Base-by-base conservation (phyloP, 2,329 filamentous ascomycete species). In the Sclerotinia trifoliorum region DNA sequence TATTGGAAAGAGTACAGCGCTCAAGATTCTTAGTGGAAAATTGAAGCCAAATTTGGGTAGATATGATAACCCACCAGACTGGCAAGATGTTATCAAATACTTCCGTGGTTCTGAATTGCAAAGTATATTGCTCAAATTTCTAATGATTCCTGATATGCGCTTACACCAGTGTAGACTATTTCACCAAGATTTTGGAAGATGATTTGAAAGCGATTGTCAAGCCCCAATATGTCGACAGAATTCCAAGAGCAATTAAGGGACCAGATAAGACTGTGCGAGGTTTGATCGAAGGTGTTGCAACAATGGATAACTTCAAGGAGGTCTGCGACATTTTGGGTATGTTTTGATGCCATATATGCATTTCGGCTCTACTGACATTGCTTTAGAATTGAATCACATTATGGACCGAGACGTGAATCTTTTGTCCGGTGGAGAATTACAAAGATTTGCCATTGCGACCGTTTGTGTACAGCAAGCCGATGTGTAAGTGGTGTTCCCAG, bases 1-100 rank as follows among this genome's bases (percentile, higher is more conserved):
- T 93, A 99, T 98, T 77, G 95, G 95, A 81, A 99, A 99, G 88
- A 97, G 93, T 83, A 99, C 95, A n/a, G 96, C 95, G 11, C 84
- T 99, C 80, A 99, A 99, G 85, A 97, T 99, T 80, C 88, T 99
- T 77, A 96, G 93, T 77, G 95, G 95, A 78, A 99, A 98, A 83
- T 86, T 99, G 77, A 99, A 99, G 88, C 95, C 95, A 70, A 99
- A 99, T 80, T 81, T 99, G 81, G 95, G 96, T 73, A 87, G 91
- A 78, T 97, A 91, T 79, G 94, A 98, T 74, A 96, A 98, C 81
- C 94, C 95, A 11, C 96, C 95, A 19, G 95, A 99, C 80, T 99
- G 96, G 95, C 94, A 98, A 82, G 95, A 98, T 81, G 96, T 99
- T 70, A 87, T 99, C 82, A 97, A 95, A 83, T 91, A 99, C 81